Percentiles rank a stretch among this genome's conserved stretches.
Evolutionary conservation across 2,329 filamentous ascomycete species (phyloP).

Genomic region (Ascochyta rabiei): DNA sequence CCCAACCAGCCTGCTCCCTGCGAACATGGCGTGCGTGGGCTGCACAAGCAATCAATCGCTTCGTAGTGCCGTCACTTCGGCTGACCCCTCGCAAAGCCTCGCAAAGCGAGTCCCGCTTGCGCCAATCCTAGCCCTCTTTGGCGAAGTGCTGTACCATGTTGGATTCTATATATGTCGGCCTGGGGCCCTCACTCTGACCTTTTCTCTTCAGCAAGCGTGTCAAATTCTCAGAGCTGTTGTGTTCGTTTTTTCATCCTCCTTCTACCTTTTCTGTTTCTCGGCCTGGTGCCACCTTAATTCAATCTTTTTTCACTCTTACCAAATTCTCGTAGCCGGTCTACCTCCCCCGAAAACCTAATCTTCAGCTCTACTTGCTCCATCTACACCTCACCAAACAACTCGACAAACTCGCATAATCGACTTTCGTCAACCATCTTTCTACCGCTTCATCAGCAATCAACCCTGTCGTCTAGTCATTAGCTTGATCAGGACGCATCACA

Average conservation of each 20-base stretch:
- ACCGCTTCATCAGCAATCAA: slow-evolving; percentile 45
- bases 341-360: slow-evolving; percentile 49
- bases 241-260: slow-evolving; percentile 52
- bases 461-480: slow-evolving; percentile 46
- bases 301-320: slow-evolving; percentile 43
- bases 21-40: slow-evolving; percentile 30
- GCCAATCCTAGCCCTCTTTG: slow-evolving; percentile 24
- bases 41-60: slow-evolving; percentile 45
- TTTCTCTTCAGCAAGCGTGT: slow-evolving; percentile 59
- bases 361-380: slow-evolving; percentile 57
- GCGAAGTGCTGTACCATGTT: slow-evolving; percentile 32
- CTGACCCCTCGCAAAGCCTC: slow-evolving; percentile 32
- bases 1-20: slow-evolving; percentile 38
- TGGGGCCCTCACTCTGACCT: slow-evolving; percentile 38
- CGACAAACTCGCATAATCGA: slow-evolving; percentile 36
- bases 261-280: slow-evolving; percentile 51
- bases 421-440: slow-evolving; percentile 37
- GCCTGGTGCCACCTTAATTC: slow-evolving; percentile 55
- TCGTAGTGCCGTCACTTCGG: slow-evolving; percentile 37
- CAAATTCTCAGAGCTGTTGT: slow-evolving; percentile 57
- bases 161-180: slow-evolving; percentile 42
- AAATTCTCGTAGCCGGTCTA: slow-evolving; percentile 53
- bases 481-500: slow-evolving; percentile 44
- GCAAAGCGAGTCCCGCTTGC: slow-evolving; percentile 24
- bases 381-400: slow-evolving; percentile 37